Evolutionary conservation across 2,329 filamentous ascomycete genomes (phyloP).

Genomic region (Akanthomyces dipterigenus): DNA sequence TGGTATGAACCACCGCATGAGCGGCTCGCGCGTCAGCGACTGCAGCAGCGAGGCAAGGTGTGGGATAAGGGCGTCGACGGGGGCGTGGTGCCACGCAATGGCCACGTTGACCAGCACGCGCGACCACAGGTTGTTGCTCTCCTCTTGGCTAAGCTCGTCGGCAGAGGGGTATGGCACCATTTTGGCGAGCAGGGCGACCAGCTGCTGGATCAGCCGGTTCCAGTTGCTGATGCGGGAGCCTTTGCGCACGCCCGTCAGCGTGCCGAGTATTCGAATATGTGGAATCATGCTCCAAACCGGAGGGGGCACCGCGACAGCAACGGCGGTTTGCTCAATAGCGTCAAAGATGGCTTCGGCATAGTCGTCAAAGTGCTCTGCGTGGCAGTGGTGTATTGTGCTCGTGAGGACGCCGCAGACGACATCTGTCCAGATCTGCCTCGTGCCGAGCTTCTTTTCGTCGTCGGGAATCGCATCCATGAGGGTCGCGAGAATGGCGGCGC

Average conservation of each 20-base stretch:
- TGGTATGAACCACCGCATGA: slow-evolving; percentile 68
- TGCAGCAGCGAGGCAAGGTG: slow-evolving; percentile 60
- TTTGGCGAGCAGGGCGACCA: slow-evolving; percentile 45
- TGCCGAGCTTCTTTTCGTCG: slow-evolving; percentile 41
- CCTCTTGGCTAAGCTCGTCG: slow-evolving; percentile 27
- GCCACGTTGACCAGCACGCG: slow-evolving; percentile 51
- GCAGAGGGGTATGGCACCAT: slow-evolving; percentile 38
- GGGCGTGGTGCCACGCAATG: slow-evolving; percentile 66
- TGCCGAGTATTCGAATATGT: slow-evolving; percentile 56
- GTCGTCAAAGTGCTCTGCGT: slow-evolving; percentile 63
- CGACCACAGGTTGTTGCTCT: slow-evolving; percentile 46
- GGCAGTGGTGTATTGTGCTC: slow-evolving; percentile 77
- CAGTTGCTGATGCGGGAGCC: slow-evolving; percentile 70
- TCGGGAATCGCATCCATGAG: slow-evolving; percentile 46
- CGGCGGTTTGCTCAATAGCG: slow-evolving; percentile 30
- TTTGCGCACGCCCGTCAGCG: slow-evolving; percentile 71
- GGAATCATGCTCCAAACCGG: slow-evolving; percentile 38
- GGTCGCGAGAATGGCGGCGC: slow-evolving; percentile 43
- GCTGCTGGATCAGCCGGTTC: slow-evolving; percentile 53
- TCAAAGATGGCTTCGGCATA: slow-evolving; percentile 57
- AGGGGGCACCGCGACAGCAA: slow-evolving; percentile 5
- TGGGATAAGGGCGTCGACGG: slow-evolving; percentile 72
- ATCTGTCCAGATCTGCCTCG: slow-evolving; percentile 49
- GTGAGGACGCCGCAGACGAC: slow-evolving; percentile 71
- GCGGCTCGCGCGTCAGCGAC: slow-evolving; percentile 54